Conservation (phyloP, 208 protist genomes). For the Acanthamoeba sp. region DNA sequence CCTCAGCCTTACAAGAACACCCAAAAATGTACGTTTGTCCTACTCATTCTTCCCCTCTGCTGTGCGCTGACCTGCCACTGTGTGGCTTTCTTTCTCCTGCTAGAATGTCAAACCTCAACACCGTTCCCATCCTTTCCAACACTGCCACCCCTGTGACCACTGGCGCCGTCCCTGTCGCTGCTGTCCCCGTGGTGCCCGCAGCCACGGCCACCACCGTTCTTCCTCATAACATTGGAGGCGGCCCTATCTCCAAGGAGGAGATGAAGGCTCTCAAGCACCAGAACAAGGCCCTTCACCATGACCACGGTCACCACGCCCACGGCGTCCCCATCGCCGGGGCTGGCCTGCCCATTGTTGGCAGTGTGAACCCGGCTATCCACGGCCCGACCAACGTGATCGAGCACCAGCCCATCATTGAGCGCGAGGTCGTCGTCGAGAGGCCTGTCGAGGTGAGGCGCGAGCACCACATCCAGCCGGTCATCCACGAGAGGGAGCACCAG, state of each 20-base stretch:
- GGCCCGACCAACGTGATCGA: not conserved
- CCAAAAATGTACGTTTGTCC: too few species aligned
- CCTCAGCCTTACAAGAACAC: too few species aligned
- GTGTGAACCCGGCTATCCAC: not conserved
- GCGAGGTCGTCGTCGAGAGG: not conserved
- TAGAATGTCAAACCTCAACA: not conserved
- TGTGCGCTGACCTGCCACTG: too few species aligned
- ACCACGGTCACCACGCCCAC: not conserved
- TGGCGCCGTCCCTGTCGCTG: too few species aligned
- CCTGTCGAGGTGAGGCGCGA: not conserved
- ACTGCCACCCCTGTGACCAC: too few species aligned
- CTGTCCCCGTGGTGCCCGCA: too few species aligned
- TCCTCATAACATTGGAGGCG: too few species aligned
- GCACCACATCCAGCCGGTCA: not conserved
- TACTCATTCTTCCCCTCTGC: too few species aligned
- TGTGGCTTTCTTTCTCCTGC: too few species aligned
- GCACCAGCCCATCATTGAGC: constrained; percentile 6
- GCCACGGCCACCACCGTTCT: not conserved
- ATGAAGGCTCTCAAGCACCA: not conserved
- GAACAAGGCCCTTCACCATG: too few species aligned
- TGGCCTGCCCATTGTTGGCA: too few species aligned
- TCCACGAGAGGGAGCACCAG: constrained; percentile 2
- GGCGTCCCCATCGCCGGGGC: not conserved
- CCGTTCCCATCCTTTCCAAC: not conserved
- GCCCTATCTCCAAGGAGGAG: not conserved